Base-by-base conservation (phyloP, 2,329 filamentous ascomycete genomes). In the Pyrenochaeta sp. region DNA sequence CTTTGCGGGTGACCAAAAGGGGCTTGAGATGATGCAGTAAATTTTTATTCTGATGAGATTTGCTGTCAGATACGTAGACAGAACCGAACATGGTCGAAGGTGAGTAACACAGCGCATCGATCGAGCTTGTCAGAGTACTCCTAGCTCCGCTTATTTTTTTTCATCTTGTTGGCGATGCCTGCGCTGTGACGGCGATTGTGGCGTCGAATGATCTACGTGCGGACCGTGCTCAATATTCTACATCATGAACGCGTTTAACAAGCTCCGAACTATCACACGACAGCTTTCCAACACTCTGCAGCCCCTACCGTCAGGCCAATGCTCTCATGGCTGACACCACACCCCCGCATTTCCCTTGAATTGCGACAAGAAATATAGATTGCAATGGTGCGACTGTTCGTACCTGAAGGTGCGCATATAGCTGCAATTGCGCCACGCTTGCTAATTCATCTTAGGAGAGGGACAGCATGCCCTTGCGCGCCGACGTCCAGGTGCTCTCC, bases 361-460 rank as follows among this genome's bases (percentile, higher is more conserved):
- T 10, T 25, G 25, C 15, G 12, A 28, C 28, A 40, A 24, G 15
- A 32, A 24, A 28, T 37, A 32, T 24, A 52, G 27, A 10, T 27
- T 42, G 69, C 45, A 9, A 71, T 70, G 66, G 68, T 70, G 50
- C 66, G 63, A 30, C 50, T 71, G 15, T 66, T 65, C 40, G 58
- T 70, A n/a, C 62, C 68, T 39, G 64, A 64, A 62, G 68, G 68
- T 67, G 46, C 24, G 51, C 43, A 37, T 28, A 13, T 30, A 0
- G 12, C 47, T 10, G 1, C 22, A 15, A 3, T 45, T 40, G 13
- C 25, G 10, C 6, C 19, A 13, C 7, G 9, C 19, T 25, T 34
- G 32, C 57, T 69, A 50, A 71, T 53, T 10, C 5, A 19, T 2
- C 8, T 5, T 28, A 70, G 69, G 69, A 30, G 67, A 71, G 34